Evolutionary conservation across 148 eudicot genomes (phyloP).

Genomic region (Chenopodium suecicum): DNA sequence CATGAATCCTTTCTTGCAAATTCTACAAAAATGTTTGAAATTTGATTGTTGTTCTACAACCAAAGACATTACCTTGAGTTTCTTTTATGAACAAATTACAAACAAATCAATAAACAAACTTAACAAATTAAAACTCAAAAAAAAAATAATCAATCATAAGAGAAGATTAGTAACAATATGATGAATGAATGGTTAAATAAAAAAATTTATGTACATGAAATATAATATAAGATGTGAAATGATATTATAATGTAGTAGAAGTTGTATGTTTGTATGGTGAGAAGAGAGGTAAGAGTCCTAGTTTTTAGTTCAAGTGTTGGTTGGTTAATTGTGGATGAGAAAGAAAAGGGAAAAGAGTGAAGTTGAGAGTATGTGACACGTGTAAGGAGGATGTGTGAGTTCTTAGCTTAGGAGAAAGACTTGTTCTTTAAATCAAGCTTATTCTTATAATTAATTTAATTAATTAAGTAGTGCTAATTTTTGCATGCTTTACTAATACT

Average conservation of each 20-base stretch:
- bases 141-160: neutral
- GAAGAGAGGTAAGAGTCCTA: constrained; percentile 50
- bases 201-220: neutral
- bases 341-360: constrained; percentile 45
- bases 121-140: neutral
- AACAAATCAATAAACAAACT: neutral
- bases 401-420: constrained; percentile 29
- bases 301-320: constrained; percentile 69
- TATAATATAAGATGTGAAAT: neutral
- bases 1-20: constrained; percentile 84
- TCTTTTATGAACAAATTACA: neutral
- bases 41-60: constrained; percentile 50
- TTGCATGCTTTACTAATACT: constrained; percentile 1
- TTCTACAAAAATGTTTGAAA: constrained; percentile 78
- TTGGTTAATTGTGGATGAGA: constrained; percentile 37
- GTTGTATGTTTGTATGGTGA: constrained; percentile 55
- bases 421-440: constrained; percentile 28
- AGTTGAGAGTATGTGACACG: constrained; percentile 57
- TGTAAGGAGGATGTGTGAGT: constrained; percentile 50
- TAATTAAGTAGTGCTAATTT: neutral
- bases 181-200: neutral
- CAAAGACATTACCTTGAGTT: constrained; percentile 46
- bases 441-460: neutral
- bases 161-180: neutral
- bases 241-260: constrained; percentile 17